These are phyloP conservation scores for Volvox reticuliferus DNA, from an alignment of 139 green algal genomes.

Conservation along the genomic window DNA sequence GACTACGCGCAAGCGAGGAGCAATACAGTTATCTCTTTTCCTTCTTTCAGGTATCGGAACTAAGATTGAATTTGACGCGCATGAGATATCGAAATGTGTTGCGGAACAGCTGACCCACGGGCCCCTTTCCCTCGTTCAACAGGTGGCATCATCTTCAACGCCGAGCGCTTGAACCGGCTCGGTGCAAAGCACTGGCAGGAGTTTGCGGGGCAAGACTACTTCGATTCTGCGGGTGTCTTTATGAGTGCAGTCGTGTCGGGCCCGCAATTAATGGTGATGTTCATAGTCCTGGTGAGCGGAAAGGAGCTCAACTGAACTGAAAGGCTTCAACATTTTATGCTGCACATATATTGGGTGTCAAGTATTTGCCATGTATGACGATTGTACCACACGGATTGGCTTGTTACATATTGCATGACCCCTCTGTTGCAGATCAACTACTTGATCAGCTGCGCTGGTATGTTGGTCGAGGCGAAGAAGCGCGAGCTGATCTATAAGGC, in stretches of 20 bases:
- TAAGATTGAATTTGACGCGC: background rate
- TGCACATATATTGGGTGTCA: too few relatives aligned
- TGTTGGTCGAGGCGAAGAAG: conserved; percentile 62
- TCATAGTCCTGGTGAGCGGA: conserved; percentile 64
- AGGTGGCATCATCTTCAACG: conserved; percentile 54
- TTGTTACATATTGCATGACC: too few relatives aligned
- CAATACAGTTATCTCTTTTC: conserved; percentile 42
- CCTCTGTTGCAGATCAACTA: conserved; percentile 59
- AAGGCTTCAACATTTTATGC: too few relatives aligned
- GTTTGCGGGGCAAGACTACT: conserved; percentile 70
- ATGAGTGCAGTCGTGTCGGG: conserved; percentile 64
- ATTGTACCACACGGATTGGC: too few relatives aligned
- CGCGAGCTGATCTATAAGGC: conserved; percentile 50
- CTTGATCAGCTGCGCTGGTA: conserved; percentile 41
- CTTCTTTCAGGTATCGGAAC: conserved; percentile 24
- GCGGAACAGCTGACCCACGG: conserved; percentile 10
- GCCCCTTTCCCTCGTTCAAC: background rate
- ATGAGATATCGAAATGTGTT: background rate
- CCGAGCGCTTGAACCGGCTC: conserved; percentile 64
- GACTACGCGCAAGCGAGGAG: conserved; percentile 17
- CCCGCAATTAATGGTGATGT: conserved; percentile 62
- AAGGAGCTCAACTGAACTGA: background rate
- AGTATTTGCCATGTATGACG: too few relatives aligned
- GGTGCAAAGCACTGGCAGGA: conserved; percentile 57
- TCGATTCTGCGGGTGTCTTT: conserved; percentile 68